Percentiles rank a stretch among this genome's conserved stretches.
phyloP scores from a whole-genome alignment of 257 asterid species.

The Fraxinus anomala region DNA sequence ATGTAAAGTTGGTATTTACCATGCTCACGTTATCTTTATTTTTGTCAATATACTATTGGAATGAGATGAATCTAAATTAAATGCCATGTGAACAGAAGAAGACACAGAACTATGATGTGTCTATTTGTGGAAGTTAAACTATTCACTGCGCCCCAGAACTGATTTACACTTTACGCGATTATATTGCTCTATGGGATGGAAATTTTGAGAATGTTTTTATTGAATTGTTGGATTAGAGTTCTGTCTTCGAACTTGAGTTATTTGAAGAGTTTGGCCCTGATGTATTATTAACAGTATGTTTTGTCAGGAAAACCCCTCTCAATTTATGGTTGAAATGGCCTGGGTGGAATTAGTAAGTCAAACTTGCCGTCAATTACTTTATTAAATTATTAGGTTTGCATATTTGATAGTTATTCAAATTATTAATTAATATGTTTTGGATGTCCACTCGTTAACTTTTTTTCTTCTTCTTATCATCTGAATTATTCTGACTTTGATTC shows the following conservation, averaged over 20 bases:
- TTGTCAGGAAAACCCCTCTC: conserved; percentile 82
- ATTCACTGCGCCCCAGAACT: conserved; percentile 13
- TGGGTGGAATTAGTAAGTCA: conserved; percentile 73
- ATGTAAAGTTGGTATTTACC: not conserved
- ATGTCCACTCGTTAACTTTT: conserved; percentile 1
- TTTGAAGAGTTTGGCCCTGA: conserved; percentile 9
- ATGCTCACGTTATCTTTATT: not conserved
- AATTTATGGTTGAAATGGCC: conserved; percentile 86
- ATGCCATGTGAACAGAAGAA: not conserved
- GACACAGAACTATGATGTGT: not conserved
- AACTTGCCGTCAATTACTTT: conserved; percentile 16
- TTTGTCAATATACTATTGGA: not conserved
- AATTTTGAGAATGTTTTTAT: not conserved
- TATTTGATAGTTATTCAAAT: not conserved
- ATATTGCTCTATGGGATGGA: not conserved
- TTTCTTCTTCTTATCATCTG: conserved; percentile 9
- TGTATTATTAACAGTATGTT: conserved; percentile 17
- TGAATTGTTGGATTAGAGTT: not conserved
- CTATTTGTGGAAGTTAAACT: conserved; percentile 16
- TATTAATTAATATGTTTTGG: not conserved
- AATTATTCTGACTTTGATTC: conserved; percentile 15
- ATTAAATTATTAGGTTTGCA: conserved; percentile 6
- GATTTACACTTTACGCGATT: not conserved
- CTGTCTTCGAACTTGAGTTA: not conserved
- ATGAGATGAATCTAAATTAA: conserved; percentile 1